A percentile compares a stretch with the other conserved stretches of the same genome.
These are phyloP conservation scores for Orbilia blumenaviensis DNA, from an alignment of 2,329 filamentous ascomycete genomes.

Conservation along the genomic window DNA sequence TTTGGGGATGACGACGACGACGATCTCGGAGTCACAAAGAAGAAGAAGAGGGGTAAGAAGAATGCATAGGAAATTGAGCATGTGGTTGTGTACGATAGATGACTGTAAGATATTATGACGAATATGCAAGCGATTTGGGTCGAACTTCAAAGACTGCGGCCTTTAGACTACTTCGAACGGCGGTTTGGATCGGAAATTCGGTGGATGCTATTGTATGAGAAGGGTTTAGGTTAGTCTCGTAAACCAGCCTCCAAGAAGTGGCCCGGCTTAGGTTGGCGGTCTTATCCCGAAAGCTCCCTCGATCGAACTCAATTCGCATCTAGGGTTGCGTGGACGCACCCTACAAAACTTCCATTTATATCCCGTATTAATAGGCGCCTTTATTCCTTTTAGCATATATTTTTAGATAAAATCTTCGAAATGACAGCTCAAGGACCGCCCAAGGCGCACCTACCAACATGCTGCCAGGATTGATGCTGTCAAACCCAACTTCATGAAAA, in stretches of 20 bases:
- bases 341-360: background rate
- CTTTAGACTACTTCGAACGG: background rate
- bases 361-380: background rate
- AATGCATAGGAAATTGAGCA: conserved; percentile 64
- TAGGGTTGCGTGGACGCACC: background rate
- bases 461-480: no score
- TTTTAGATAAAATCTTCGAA: background rate
- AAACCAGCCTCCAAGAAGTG: no score
- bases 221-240: no score
- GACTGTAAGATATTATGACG: background rate
- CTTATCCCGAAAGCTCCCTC: background rate
- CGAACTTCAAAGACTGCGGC: background rate
- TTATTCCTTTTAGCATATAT: background rate
- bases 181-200: background rate
- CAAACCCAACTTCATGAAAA: no score
- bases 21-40: conserved; percentile 65
- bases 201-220: background rate
- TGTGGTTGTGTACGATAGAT: conserved; percentile 15
- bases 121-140: conserved; percentile 3
- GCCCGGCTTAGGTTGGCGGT: no score
- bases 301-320: background rate
- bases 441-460: background rate
- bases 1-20: conserved; percentile 82
- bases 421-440: background rate
- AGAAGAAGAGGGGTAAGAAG: conserved; percentile 76